Conservation (phyloP, 768 basidiomycete genomes). For the Hypholoma fasciculare region DNA sequence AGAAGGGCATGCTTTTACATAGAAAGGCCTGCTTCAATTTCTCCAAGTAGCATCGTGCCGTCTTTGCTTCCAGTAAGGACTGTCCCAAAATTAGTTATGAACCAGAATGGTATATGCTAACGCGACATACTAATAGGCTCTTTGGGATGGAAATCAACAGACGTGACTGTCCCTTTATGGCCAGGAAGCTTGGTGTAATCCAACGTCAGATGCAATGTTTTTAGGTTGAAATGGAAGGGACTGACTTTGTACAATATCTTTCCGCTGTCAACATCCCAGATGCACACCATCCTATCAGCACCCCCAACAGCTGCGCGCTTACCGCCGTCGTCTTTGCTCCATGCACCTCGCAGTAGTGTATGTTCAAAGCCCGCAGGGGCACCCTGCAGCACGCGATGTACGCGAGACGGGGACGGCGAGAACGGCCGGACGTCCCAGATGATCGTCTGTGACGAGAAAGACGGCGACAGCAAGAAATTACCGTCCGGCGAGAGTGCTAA, state of each 20-base stretch:
- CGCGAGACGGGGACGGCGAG: conserved; percentile 76
- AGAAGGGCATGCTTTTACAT: conserved; percentile 27
- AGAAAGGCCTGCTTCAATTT: conserved; percentile 70
- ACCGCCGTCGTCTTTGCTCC: conserved; percentile 87
- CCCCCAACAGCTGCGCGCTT: conserved; percentile 85
- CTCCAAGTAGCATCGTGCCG: conserved; percentile 87
- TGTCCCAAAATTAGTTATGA: conserved; percentile 27
- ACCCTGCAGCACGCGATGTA: conserved; percentile 79
- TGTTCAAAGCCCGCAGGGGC: conserved; percentile 96
- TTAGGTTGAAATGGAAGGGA: neutral
- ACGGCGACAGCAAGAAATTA: conserved; percentile 84
- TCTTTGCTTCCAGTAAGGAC: conserved; percentile 94
- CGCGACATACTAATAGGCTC: conserved; percentile 84
- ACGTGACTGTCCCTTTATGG: conserved; percentile 94
- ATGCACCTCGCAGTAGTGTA: conserved; percentile 77
- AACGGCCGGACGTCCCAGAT: conserved; percentile 96
- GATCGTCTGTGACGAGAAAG: conserved; percentile 85
- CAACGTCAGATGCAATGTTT: neutral
- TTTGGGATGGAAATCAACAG: conserved; percentile 95
- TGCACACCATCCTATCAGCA: conserved; percentile 83
- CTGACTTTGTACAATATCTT: conserved; percentile 77
- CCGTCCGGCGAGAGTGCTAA: conserved; percentile 91
- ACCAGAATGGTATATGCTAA: conserved; percentile 1
- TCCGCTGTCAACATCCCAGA: conserved; percentile 84
- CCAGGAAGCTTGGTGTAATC: conserved; percentile 69